Conservation (phyloP, 1,284 basidiomycete genomes). For the Boletus smithii region DNA sequence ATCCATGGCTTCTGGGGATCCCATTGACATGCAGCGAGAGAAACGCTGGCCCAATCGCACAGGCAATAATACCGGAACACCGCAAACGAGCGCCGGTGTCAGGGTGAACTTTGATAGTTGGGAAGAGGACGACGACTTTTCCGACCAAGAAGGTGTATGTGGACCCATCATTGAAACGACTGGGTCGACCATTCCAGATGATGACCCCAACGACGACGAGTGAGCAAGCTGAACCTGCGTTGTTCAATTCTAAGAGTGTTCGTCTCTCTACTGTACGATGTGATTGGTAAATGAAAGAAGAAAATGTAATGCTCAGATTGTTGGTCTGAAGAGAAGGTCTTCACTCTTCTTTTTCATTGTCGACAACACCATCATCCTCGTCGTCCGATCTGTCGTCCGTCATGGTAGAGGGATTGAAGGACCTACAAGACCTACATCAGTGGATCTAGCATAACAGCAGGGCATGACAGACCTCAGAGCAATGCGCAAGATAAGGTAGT, state of each 20-base stretch:
- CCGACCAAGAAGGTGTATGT: slow-evolving; percentile 52
- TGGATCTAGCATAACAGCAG: not conserved
- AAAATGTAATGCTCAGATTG: not conserved
- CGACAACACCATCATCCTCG: slow-evolving; percentile 47
- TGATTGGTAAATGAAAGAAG: slow-evolving; percentile 9
- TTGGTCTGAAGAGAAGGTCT: not conserved
- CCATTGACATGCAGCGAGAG: slow-evolving; percentile 68
- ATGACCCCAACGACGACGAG: slow-evolving; percentile 1
- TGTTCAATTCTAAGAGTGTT: not conserved
- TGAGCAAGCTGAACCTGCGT: slow-evolving; percentile 1
- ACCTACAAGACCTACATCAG: slow-evolving; percentile 8
- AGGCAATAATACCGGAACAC: slow-evolving; percentile 9
- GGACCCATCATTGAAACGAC: slow-evolving; percentile 25
- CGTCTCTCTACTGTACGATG: slow-evolving; percentile 9
- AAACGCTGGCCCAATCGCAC: slow-evolving; percentile 69
- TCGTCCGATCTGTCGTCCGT: slow-evolving; percentile 60
- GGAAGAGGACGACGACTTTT: slow-evolving; percentile 61
- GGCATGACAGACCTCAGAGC: slow-evolving; percentile 38
- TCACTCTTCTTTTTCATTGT: slow-evolving; percentile 37
- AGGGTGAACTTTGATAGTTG: slow-evolving; percentile 56
- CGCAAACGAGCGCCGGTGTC: slow-evolving; percentile 37
- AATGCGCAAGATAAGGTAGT: slow-evolving; percentile 76
- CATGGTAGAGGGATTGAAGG: slow-evolving; percentile 32
- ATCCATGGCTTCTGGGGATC: slow-evolving; percentile 66
- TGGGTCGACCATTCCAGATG: slow-evolving; percentile 3